Evolutionary conservation across 2,329 filamentous ascomycete genomes (phyloP), one percentile per base, ranked within the genome.

Genomic region (Calonectria pauciramosa): DNA sequence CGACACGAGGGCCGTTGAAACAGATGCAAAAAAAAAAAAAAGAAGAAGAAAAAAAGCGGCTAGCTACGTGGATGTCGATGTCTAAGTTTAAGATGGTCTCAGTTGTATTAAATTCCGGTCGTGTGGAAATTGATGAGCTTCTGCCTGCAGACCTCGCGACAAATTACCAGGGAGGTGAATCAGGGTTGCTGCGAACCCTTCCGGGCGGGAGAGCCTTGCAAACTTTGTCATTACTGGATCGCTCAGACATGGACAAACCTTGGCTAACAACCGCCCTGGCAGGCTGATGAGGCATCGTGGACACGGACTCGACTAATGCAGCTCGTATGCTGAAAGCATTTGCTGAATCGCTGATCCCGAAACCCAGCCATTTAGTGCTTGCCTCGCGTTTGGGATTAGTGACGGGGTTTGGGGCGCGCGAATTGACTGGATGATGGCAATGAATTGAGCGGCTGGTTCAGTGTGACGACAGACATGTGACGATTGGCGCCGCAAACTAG

Each of bases 131-230:
- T 63, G 56, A 30, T 41, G 34, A 41, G 16, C 23, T 28, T 41
- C 23, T 63, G 10, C 34, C 23, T 63, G 8, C 36, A 11, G 26
- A 63, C 44, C 23, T 63, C 56, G 23, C 56, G 56, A 47, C 20
- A 23, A 47, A 13, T 34, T 41, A 65, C 60, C 18, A 32, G 41
- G 56, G 34, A 32, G 49, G 41, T 44, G 26, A 65, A 49, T 65
- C 60, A 65, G 38, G 41, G 60, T 65, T 49, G 20, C 60, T 47
- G 60, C 38, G 26, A 65, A 44, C 60, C 38, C 26, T 49, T 49
- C 60, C 30, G 38, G 60, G 41, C 41, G 60, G 56, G 56, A 63
- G 56, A 63, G 56, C 56, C 56, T 63, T 63, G 56, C 34, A 63
- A 65, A 49, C 60, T 41, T 49, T 65, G 60, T 20, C 18, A 23